Conservation (phyloP, 83 land plant species). For the Picea engelmannii region DNA sequence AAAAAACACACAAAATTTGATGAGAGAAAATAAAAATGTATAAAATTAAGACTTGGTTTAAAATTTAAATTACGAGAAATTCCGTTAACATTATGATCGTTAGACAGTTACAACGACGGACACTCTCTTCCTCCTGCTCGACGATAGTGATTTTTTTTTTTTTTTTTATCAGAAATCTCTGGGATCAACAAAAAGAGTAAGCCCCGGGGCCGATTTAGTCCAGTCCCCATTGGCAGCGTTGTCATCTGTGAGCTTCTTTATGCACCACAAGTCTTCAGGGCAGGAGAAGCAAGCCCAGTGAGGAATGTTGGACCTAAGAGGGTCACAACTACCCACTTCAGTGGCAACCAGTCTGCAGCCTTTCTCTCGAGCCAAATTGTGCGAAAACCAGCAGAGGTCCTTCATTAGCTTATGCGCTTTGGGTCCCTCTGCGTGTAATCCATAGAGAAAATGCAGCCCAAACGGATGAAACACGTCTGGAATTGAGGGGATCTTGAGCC, state of each 20-base stretch:
- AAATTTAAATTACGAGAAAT: no score
- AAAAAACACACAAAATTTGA: no score
- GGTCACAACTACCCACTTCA: conserved; percentile 67
- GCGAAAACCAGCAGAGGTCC: conserved; percentile 53
- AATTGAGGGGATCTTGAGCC: conserved; percentile 64
- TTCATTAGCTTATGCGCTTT: conserved; percentile 25
- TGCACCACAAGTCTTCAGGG: conserved; percentile 75
- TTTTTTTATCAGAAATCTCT: conserved; percentile 34
- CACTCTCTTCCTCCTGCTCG: no score
- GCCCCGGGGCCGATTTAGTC: conserved; percentile 51
- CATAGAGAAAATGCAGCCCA: conserved; percentile 70
- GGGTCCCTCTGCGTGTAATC: conserved; percentile 63
- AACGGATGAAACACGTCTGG: conserved; percentile 80
- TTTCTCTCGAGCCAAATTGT: conserved; percentile 56
- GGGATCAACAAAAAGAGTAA: conserved; percentile 69
- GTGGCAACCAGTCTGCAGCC: conserved; percentile 51
- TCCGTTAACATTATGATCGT: no score
- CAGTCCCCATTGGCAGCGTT: conserved; percentile 50
- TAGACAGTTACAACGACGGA: no score
- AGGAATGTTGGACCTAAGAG: conserved; percentile 46
- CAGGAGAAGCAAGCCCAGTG: conserved; percentile 66
- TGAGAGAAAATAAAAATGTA: no score
- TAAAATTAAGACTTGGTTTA: no score
- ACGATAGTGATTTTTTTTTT: no score
- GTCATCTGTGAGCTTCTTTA: conserved; percentile 42